phyloP scores from a whole-genome alignment of 2,329 filamentous ascomycete species.

The Fusarium citri region DNA sequence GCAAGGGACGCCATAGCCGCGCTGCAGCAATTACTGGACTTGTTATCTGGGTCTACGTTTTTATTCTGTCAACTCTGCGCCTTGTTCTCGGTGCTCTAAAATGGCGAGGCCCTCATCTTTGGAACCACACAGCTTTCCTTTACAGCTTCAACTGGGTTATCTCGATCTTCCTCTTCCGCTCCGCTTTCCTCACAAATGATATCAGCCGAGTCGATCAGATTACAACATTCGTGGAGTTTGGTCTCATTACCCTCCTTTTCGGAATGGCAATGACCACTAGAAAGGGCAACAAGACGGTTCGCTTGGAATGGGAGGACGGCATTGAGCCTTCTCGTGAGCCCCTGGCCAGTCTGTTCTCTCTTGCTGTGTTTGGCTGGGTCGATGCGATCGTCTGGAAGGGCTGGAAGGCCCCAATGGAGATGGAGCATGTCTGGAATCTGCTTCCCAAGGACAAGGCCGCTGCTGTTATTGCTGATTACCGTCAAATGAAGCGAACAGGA shows the following conservation, averaged over 20 bases:
- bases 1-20: slow-evolving; percentile 68
- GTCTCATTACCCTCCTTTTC: slow-evolving; percentile 78
- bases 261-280: slow-evolving; percentile 82
- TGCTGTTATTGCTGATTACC: slow-evolving; percentile 82
- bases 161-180: slow-evolving; percentile 82
- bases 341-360: slow-evolving; percentile 86
- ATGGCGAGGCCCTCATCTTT: slow-evolving; percentile 78
- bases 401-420: slow-evolving; percentile 84
- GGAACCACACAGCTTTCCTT: slow-evolving; percentile 91
- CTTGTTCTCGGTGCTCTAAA: slow-evolving; percentile 73
- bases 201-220: slow-evolving; percentile 69
- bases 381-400: slow-evolving; percentile 90
- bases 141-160: slow-evolving; percentile 88
- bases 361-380: slow-evolving; percentile 90
- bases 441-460: slow-evolving; percentile 89
- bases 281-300: slow-evolving; percentile 90
- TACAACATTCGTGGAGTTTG: slow-evolving; percentile 79
- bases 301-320: slow-evolving; percentile 88
- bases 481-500: slow-evolving; percentile 84
- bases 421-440: slow-evolving; percentile 92
- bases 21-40: slow-evolving; percentile 75
- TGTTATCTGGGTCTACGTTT: slow-evolving; percentile 82
- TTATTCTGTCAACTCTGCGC: slow-evolving; percentile 78
- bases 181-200: slow-evolving; percentile 80
- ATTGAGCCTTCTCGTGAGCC: slow-evolving; percentile 90